Base-by-base conservation (phyloP, 2,329 filamentous ascomycete species). In the Endoconidiophora polonica region DNA sequence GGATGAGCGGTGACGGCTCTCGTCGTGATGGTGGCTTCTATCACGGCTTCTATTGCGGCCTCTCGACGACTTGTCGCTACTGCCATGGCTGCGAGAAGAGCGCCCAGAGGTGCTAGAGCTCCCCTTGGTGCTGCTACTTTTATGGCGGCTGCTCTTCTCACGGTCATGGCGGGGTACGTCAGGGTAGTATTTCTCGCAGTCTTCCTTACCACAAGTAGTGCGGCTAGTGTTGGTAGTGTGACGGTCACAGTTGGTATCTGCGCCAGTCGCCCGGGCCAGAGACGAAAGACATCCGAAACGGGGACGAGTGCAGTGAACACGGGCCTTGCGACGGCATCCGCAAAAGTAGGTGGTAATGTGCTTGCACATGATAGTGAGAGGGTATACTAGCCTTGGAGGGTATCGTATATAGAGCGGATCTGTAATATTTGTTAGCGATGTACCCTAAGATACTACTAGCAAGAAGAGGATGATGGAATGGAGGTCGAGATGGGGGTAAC, bases 171-270 rank as follows among this genome's bases (percentile, higher is more conserved):
- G 43, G 20, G 48, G 48, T n/a, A 29, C 43, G 7, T 41, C 37
- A 23, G 43, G 48, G n/a, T 46, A 50, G 36, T 29, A 9, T 37
- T 20, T n/a, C n/a, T 50, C 48, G 18, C 48, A 50, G 37, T 24
- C 43, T 23, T n/a, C n/a, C 33, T 43, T 43, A 37, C 48, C 48
- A 24, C 48, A 50, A n/a, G 48, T 50, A 36, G 48, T 46, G 24
- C 42, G 42, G 7, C 36, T 40, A 4, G 22, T 23, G 9, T 23
- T 45, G 18, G 43, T 36, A 16, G 42, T 42, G 9, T 46, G 42
- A 29, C 37, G 43, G 36, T 36, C n/a, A 26, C 48, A 50, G 9
- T 41, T 39, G 48, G 36, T 48, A 24, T 40, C 38, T 14, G 44
- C 7, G 16, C 44, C 44, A 18, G 44, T 24, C 44, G 38, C 37